These are phyloP conservation scores for Chytridiales sp. DNA, from an alignment of 371 early-diverging fungal genomes.

Conservation along the genomic window DNA sequence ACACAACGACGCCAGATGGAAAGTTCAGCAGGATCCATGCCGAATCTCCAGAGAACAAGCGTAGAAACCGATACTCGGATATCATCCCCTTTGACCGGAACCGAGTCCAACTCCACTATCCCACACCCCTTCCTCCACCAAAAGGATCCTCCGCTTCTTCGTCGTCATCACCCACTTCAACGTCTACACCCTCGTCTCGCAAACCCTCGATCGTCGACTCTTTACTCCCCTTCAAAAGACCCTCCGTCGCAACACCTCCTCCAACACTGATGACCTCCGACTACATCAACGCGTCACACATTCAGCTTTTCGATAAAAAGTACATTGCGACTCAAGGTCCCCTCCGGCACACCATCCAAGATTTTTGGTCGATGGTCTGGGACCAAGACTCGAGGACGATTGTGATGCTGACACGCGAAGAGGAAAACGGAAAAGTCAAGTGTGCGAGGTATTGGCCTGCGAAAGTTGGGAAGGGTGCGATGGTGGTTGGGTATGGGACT, in stretches of 20 bases:
- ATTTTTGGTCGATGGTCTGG: constrained; percentile 91
- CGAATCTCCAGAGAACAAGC: constrained; percentile 3
- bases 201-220: too few species aligned
- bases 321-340: constrained; percentile 94
- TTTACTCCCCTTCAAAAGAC: not conserved
- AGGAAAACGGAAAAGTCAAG: constrained; percentile 74
- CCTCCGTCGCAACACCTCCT: not conserved
- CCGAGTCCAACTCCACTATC: constrained; percentile 28
- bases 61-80: constrained; percentile 72
- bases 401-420: constrained; percentile 85
- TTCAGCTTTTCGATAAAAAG: constrained; percentile 16
- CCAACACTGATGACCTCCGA: constrained; percentile 4
- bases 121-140: constrained; percentile 12
- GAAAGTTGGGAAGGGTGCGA: not conserved
- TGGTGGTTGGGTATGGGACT: not conserved
- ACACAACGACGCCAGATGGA: not conserved
- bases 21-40: not conserved
- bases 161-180: constrained; percentile 70
- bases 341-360: constrained; percentile 71
- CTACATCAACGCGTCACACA: not conserved
- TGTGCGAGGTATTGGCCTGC: constrained; percentile 79
- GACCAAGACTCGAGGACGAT: constrained; percentile 73
- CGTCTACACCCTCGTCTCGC: constrained; percentile 55
- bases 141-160: constrained; percentile 16
- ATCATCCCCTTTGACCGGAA: constrained; percentile 70